phyloP scores from a whole-genome alignment of 371 early-diverging fungal species.

The Blakeslea trispora region DNA sequence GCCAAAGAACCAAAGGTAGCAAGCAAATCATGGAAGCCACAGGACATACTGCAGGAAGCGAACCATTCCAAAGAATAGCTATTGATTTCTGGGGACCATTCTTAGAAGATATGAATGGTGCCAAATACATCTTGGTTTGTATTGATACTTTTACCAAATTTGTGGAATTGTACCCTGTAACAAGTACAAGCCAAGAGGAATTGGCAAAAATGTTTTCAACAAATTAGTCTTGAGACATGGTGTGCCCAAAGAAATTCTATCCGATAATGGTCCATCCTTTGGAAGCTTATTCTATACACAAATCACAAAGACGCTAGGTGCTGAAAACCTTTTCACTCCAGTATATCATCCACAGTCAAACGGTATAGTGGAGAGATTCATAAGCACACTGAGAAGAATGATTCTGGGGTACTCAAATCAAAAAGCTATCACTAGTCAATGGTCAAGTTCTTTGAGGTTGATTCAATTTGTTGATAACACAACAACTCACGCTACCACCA shows the following conservation, averaged over 20 bases:
- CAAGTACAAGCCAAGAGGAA: not conserved
- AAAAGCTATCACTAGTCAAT: not conserved
- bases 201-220: not conserved
- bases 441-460: conserved; percentile 1
- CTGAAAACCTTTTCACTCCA: conserved; percentile 7
- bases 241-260: not conserved
- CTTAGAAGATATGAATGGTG: not conserved
- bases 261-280: conserved; percentile 8
- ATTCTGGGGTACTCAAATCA: conserved; percentile 1
- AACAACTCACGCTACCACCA: not conserved
- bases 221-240: conserved; percentile 3
- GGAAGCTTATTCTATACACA: not conserved
- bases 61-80: conserved; percentile 3
- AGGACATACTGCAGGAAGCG: not conserved
- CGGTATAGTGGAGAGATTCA: conserved; percentile 9
- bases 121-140: conserved; percentile 2
- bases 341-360: conserved; percentile 16
- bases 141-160: not conserved
- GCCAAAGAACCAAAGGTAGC: conserved; percentile 6
- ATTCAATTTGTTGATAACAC: conserved; percentile 10
- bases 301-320: not conserved
- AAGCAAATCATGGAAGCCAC: not conserved
- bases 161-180: conserved; percentile 5
- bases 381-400: conserved; percentile 4
- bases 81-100: conserved; percentile 1